Evolutionary conservation across 331 rosid species (phyloP).

Genomic region (Prunus yedoensis): DNA sequence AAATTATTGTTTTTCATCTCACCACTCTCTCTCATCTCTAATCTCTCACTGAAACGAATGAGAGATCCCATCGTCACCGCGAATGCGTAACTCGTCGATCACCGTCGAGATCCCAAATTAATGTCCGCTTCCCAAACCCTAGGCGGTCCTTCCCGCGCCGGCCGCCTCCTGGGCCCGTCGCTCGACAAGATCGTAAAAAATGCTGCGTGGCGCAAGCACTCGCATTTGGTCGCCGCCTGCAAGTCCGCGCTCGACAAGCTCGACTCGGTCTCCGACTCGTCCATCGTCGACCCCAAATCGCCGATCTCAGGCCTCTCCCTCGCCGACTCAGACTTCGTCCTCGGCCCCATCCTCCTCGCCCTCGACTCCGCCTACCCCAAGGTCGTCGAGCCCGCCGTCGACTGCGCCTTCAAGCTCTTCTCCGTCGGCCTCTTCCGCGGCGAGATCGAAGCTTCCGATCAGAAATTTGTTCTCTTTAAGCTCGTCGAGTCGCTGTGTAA

Average conservation of each 20-base stretch:
- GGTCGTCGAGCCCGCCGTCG: conserved; percentile 97
- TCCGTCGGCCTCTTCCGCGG: conserved; percentile 77
- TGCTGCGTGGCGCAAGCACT: conserved; percentile 99
- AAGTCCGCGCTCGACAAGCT: conserved; percentile 94
- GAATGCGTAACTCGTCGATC: neutral
- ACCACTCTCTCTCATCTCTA: neutral
- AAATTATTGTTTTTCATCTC: neutral
- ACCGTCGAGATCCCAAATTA: neutral
- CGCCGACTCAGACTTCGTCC: conserved; percentile 70
- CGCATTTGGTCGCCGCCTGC: conserved; percentile 85
- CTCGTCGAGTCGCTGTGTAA: conserved; percentile 75
- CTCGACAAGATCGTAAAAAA: conserved; percentile 92
- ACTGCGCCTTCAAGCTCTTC: conserved; percentile 83
- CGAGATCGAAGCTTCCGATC: conserved; percentile 61
- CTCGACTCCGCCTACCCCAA: conserved; percentile 74
- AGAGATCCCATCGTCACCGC: conserved; percentile 3
- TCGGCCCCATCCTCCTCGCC: conserved; percentile 80
- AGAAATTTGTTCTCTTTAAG: conserved; percentile 39
- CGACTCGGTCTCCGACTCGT: conserved; percentile 62
- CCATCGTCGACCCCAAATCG: conserved; percentile 42
- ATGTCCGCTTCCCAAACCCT: conserved; percentile 94
- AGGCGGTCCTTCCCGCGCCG: conserved; percentile 87
- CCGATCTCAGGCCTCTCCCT: conserved; percentile 63
- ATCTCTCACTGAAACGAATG: neutral
- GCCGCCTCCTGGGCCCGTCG: conserved; percentile 85